Evolutionary conservation across 208 protist genomes (phyloP).

Genomic region (Angomonas deanei): DNA sequence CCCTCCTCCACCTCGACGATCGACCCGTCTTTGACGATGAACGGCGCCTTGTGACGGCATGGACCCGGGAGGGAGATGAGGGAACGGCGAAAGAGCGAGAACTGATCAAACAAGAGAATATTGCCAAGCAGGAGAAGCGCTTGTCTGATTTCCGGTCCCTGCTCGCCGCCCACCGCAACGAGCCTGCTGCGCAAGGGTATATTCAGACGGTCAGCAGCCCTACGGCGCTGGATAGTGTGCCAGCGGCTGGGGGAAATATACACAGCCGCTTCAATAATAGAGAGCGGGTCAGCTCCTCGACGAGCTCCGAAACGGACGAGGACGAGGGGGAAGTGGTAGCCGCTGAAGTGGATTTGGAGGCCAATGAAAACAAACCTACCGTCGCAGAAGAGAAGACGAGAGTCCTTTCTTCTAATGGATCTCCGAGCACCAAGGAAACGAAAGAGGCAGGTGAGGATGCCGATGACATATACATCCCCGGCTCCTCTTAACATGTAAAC

Average conservation of each 20-base stretch:
- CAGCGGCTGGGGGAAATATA: not conserved
- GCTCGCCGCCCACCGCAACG: conserved; percentile 9
- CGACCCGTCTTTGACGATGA: conserved; percentile 87
- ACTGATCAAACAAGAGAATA: conserved; percentile 63
- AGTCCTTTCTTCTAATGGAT: conserved; percentile 1
- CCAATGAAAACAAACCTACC: not conserved
- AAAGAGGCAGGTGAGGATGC: not conserved
- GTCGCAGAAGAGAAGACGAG: not conserved
- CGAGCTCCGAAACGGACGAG: not conserved
- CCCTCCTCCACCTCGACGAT: conserved; percentile 89
- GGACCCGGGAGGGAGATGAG: conserved; percentile 69
- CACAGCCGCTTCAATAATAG: not conserved
- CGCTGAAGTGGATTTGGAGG: not conserved
- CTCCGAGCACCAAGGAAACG: not conserved
- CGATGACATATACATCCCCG: conserved; percentile 8
- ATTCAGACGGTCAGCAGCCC: not conserved
- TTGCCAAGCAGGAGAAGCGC: conserved; percentile 27
- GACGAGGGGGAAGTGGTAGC: not conserved
- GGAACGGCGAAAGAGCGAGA: conserved; percentile 57
- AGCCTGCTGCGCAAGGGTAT: not conserved
- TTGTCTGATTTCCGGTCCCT: conserved; percentile 76
- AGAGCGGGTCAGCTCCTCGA: not conserved
- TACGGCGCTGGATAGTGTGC: not conserved
- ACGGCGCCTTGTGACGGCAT: conserved; percentile 81
- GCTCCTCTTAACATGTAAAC: conserved; percentile 1